These are phyloP conservation scores for Amphirosellinia nigrospora DNA, from an alignment of 495 filamentous ascomycete species.

Conservation along the genomic window DNA sequence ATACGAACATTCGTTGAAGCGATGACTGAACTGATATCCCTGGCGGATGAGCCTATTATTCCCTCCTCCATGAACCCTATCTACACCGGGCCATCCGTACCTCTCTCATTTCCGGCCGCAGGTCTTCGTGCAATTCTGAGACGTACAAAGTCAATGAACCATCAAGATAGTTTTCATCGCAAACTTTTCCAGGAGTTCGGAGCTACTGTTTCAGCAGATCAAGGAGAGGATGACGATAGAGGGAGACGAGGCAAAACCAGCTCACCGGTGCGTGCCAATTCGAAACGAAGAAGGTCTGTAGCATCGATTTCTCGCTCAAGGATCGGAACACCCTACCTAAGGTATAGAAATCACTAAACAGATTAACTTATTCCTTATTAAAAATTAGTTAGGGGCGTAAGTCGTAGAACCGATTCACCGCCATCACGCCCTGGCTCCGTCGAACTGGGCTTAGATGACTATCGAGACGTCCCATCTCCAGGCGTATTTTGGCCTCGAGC, in stretches of 20 bases:
- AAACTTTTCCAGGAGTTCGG: not conserved
- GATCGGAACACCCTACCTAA: not conserved
- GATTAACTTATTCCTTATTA: not conserved
- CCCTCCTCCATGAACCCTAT: not conserved
- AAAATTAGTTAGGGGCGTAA: not conserved
- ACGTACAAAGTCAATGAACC: conserved; percentile 16
- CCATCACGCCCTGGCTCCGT: not conserved
- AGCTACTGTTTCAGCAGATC: not conserved
- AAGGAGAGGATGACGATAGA: not conserved
- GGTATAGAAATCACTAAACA: not conserved
- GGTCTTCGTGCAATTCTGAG: conserved; percentile 12
- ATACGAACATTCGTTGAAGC: not conserved
- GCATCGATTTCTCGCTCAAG: not conserved
- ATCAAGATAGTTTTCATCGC: not conserved
- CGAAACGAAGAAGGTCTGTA: conserved; percentile 23
- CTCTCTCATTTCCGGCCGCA: not conserved
- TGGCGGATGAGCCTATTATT: not conserved
- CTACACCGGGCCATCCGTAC: not conserved
- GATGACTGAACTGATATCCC: conserved; percentile 1
- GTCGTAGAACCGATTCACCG: not conserved
- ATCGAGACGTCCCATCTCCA: not conserved
- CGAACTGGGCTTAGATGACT: not conserved
- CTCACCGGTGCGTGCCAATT: conserved; percentile 27
- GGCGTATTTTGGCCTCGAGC: not conserved
- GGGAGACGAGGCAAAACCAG: conserved; percentile 19